These are phyloP conservation scores for Paramecium tetraurelia DNA, from an alignment of 73 alveolate genomes.

Conservation along the genomic window DNA sequence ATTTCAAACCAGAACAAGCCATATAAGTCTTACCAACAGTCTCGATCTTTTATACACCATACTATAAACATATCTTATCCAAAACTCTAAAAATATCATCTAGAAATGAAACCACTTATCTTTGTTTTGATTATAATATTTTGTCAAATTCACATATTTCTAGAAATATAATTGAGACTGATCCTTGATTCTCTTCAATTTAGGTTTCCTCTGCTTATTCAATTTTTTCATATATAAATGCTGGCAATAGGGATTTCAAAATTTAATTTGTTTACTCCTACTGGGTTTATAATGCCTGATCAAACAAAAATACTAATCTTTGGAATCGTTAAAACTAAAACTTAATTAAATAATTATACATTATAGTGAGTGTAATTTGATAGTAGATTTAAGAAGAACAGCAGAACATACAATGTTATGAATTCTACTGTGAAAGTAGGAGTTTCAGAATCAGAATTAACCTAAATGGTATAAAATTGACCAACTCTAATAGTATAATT, in stretches of 20 bases:
- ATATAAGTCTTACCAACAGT: conserved; percentile 89
- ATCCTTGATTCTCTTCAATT: conserved; percentile 69
- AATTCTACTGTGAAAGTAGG: neutral
- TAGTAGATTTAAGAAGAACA: neutral
- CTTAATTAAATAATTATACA: neutral
- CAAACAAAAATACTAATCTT: conserved; percentile 28
- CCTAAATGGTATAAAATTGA: neutral
- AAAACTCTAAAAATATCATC: conserved; percentile 79
- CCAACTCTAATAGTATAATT: neutral
- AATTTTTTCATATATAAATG: conserved; percentile 37
- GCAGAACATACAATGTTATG: neutral
- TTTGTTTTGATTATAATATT: conserved; percentile 67
- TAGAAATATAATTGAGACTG: conserved; percentile 71
- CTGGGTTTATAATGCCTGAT: neutral
- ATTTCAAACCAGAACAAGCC: conserved; percentile 86
- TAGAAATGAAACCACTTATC: conserved; percentile 68
- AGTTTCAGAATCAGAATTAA: neutral
- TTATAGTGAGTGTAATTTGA: conserved; percentile 34
- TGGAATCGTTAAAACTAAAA: neutral
- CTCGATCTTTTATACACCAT: conserved; percentile 71
- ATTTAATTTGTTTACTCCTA: conserved; percentile 26
- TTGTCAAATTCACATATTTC: conserved; percentile 79
- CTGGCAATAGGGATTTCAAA: conserved; percentile 9
- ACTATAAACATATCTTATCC: conserved; percentile 70
- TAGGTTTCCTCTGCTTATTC: conserved; percentile 12